Evolutionary conservation across 352 stramenopile genomes (phyloP).

Genomic region (Poterioochromonas sp.): DNA sequence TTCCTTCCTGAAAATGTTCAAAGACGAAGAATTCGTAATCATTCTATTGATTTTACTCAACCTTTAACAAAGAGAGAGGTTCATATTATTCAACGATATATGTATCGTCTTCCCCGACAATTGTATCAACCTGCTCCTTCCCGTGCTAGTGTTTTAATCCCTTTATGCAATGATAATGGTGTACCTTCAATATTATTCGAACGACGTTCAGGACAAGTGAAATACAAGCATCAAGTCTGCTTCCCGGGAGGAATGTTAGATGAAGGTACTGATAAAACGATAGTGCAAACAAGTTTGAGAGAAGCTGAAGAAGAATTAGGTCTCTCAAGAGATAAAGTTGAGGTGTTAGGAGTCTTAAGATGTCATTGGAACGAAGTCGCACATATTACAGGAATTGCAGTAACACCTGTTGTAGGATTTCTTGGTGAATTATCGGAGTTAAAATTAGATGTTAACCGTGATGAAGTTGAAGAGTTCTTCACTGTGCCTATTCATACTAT

Average conservation of each 20-base stretch:
- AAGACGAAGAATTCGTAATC: slow-evolving; percentile 28
- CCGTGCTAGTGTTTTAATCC: slow-evolving; percentile 84
- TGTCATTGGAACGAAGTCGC: slow-evolving; percentile 91
- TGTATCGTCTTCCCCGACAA: slow-evolving; percentile 83
- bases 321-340: slow-evolving; percentile 48
- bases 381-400: slow-evolving; percentile 86
- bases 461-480: slow-evolving; percentile 89
- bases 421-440: slow-evolving; percentile 80
- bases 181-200: slow-evolving; percentile 85
- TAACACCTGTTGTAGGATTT: slow-evolving; percentile 93
- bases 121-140: slow-evolving; percentile 79
- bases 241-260: slow-evolving; percentile 91
- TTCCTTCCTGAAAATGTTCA: slow-evolving; percentile 33
- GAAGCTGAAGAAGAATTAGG: slow-evolving; percentile 95
- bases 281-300: slow-evolving; percentile 86
- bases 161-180: slow-evolving; percentile 88
- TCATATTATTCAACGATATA: slow-evolving; percentile 80
- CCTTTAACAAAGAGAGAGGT: slow-evolving; percentile 73
- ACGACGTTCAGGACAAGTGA: slow-evolving; percentile 67
- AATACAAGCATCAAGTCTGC: slow-evolving; percentile 88
- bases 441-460: slow-evolving; percentile 78
- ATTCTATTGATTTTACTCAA: slow-evolving; percentile 46
- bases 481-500: slow-evolving; percentile 52
- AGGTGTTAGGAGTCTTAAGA: slow-evolving; percentile 82
- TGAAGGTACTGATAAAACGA: slow-evolving; percentile 67